Conservation (phyloP, 495 filamentous ascomycete genomes). For the Lichenothelia convexa region DNA sequence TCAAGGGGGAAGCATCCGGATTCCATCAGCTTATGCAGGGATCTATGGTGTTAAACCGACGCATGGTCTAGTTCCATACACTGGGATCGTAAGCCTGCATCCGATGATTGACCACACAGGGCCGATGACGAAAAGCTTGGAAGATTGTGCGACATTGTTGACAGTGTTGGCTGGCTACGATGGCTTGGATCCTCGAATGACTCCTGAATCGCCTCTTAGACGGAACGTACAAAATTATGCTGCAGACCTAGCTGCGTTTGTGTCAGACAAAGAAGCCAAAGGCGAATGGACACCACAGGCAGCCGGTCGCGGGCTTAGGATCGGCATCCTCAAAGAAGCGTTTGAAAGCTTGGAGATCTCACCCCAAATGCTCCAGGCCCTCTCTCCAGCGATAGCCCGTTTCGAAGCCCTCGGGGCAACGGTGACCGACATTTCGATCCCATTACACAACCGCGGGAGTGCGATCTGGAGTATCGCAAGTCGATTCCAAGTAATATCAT, state of each 20-base stretch:
- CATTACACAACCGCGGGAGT: constrained; percentile 29
- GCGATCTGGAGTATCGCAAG: constrained; percentile 38
- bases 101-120: constrained; percentile 18
- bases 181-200: constrained; percentile 36
- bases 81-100: constrained; percentile 18
- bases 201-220: constrained; percentile 18
- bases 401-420: constrained; percentile 32
- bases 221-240: constrained; percentile 8
- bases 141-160: constrained; percentile 32
- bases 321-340: constrained; percentile 35
- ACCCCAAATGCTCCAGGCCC: constrained; percentile 22
- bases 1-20: constrained; percentile 41
- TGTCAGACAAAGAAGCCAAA: too few relatives aligned
- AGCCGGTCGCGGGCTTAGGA: constrained; percentile 30
- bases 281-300: too few relatives aligned
- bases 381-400: constrained; percentile 27
- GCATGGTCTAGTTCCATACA: constrained; percentile 21
- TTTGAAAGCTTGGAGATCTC: constrained; percentile 28
- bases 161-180: constrained; percentile 37
- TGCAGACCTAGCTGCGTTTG: too few relatives aligned
- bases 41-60: constrained; percentile 24
- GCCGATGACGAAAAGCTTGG: constrained; percentile 27
- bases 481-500: too few relatives aligned
- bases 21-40: constrained; percentile 26
- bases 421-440: constrained; percentile 33